Evolutionary conservation across 805 yeast species (phyloP), one percentile per base, ranked within the genome.

Genomic region (Yamadazyma ubonensis): DNA sequence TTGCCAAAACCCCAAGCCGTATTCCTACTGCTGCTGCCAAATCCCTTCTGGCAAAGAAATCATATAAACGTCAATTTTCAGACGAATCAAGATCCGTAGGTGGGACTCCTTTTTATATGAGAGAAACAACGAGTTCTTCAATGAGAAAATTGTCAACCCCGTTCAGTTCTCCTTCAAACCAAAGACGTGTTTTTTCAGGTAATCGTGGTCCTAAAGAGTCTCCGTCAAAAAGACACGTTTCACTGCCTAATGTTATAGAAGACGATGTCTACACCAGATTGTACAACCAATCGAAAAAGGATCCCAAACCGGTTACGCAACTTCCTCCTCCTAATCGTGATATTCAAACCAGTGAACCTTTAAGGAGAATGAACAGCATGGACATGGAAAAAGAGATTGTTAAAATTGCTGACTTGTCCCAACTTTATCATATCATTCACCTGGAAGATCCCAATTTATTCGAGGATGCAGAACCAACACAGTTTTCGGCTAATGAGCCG

Each of bases 91-190:
- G 29, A 16, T 36, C 42, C 4, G 40, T 25, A 6, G 46, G 44
- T 8, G 35, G 37, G 6, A 42, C 46, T 5, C 44, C 49, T 2
- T 65, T 72, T 5, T 68, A 68, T 43, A 68, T 68, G 74, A 53
- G 55, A 29, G 70, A 62, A 7, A 68, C 71, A 9, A 67, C 70
- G 9, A 62, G 71, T 2, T 67, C 73, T 1, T 49, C 58, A 14
- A 57, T 58, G 41, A 63, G 67, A 41, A 63, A 58, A 44, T 29
- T 36, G 22, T 36, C 42, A 6, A 46, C 38, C 32, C 47, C 55
- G 38, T 42, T 44, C 35, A 42, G 44, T 28, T 11, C 30, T 3
- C 30, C 30, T 4, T 23, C 26, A 23, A 23, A 23, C n/a, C n/a
- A n/a, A n/a, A n/a, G n/a, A n/a, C n/a, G n/a, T n/a, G n/a, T n/a